These are phyloP conservation scores for Sechiopsis laciniata DNA, from an alignment of 306 rosid genomes.

Conservation along the genomic window DNA sequence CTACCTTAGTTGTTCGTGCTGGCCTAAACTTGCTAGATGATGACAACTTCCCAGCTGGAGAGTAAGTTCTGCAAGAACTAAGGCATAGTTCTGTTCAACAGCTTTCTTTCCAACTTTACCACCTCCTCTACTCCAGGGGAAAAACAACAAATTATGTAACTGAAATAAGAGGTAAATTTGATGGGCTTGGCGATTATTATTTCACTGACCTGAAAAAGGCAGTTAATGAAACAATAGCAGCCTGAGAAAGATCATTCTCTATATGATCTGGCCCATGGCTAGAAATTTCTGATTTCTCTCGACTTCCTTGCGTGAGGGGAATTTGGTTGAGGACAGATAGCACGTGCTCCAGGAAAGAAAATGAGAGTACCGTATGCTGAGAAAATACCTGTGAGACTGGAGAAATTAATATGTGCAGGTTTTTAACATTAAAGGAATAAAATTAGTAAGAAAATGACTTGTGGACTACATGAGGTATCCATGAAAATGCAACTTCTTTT, in stretches of 20 bases:
- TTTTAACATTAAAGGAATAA: not conserved
- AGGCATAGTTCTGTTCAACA: slow-evolving; percentile 84
- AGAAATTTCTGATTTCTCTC: slow-evolving; percentile 47
- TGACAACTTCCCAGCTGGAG: slow-evolving; percentile 93
- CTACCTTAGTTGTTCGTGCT: slow-evolving; percentile 75
- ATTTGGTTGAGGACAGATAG: slow-evolving; percentile 64
- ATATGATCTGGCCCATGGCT: slow-evolving; percentile 50
- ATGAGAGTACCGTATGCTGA: slow-evolving; percentile 73
- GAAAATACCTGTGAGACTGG: slow-evolving; percentile 68
- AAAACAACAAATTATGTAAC: slow-evolving; percentile 23
- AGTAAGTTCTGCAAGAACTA: slow-evolving; percentile 86
- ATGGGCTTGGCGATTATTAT: slow-evolving; percentile 1
- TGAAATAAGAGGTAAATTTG: slow-evolving; percentile 21
- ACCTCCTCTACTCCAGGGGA: slow-evolving; percentile 72
- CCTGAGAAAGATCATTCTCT: slow-evolving; percentile 67
- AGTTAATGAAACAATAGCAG: slow-evolving; percentile 83
- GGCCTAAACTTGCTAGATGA: slow-evolving; percentile 63
- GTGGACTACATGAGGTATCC: not conserved
- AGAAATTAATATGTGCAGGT: not conserved
- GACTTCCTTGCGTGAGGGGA: slow-evolving; percentile 49
- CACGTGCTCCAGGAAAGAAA: slow-evolving; percentile 78
- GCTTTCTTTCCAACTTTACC: slow-evolving; percentile 93
- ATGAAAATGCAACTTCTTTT: not conserved
- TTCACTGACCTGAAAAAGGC: slow-evolving; percentile 77
- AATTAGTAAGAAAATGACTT: not conserved